Base-by-base conservation (phyloP, 139 green algal species). In the Coelastrella sp. region DNA sequence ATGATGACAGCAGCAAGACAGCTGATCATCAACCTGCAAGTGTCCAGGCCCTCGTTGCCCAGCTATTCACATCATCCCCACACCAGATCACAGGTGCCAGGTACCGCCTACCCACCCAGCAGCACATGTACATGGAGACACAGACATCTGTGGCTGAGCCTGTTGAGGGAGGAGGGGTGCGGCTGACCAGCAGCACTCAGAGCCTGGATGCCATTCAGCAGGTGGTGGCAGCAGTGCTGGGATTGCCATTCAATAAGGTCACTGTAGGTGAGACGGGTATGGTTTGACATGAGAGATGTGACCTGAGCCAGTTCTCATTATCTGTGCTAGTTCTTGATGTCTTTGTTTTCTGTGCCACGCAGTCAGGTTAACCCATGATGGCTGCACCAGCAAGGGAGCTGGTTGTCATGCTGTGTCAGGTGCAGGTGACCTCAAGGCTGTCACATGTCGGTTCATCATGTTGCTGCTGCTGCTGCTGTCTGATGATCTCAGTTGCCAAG, bases 231-330 rank as follows among this genome's bases (percentile, higher is more conserved):
- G 57, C 91, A 61, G 93, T 94, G 63, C 93, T 98, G 85, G 94
- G 92, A 14, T 68, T 98, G 8, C 94, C 96, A 12, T 85, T 87
- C 63, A 91, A 97, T 92, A 97, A 97, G 89, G 91, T 98, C 27
- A 88, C 96, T 76, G 91, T 90, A 14, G 66, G 63, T 79, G 66
- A 15, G 11, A 49, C 14, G 12, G 75, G 56, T n/a, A 27, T 27
- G 24, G 24, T 17, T 27, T 25, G 17, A 4, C 9, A 5, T 9
- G 20, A 27, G 7, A 27, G 72, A 25, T 14, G 4, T 70, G 1
- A 14, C 12, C 63, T 70, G 63, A 15, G 6, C 15, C 63, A 70
- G 6, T 70, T 9, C 63, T 70, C n/a, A n/a, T n/a, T n/a, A n/a
- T n/a, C n/a, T 70, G 63, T 70, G 6, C 15, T 6, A 70, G 6